These are phyloP conservation scores for Bauhinia variegata DNA, from an alignment of 306 rosid genomes.

Conservation along the genomic window DNA sequence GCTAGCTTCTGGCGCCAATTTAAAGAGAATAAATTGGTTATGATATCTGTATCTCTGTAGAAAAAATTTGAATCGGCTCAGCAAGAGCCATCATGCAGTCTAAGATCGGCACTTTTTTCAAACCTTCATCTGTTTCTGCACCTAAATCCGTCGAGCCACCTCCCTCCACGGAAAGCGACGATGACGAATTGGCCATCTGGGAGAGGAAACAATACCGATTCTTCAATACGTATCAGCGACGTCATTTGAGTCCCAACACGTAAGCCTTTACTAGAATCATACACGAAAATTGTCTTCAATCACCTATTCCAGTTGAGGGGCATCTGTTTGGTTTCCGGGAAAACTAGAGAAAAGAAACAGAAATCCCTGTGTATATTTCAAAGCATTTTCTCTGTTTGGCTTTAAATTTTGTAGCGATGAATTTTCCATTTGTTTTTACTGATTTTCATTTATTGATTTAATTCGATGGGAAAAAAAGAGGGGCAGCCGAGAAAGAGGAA, in stretches of 20 bases:
- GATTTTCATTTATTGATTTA: neutral
- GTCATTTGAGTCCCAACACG: slow-evolving; percentile 44
- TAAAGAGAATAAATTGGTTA: no score
- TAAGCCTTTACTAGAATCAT: slow-evolving; percentile 8
- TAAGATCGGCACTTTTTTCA: slow-evolving; percentile 76
- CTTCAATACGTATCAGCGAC: slow-evolving; percentile 56
- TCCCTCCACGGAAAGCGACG: slow-evolving; percentile 13
- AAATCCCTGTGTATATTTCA: neutral
- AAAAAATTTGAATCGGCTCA: no score
- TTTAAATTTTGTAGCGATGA: neutral
- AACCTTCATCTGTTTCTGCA: slow-evolving; percentile 36
- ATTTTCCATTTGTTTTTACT: neutral
- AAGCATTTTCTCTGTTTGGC: neutral
- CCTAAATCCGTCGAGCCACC: neutral
- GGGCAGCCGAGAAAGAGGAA: neutral
- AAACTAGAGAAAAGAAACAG: neutral
- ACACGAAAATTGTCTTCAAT: neutral
- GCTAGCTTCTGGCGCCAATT: no score
- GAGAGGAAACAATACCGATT: slow-evolving; percentile 52
- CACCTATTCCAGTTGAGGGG: neutral
- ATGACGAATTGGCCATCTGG: slow-evolving; percentile 60
- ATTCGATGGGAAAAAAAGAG: slow-evolving; percentile 18
- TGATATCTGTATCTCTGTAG: no score
- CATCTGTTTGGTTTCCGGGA: slow-evolving; percentile 8
- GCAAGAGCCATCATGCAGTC: slow-evolving; percentile 54